These are phyloP conservation scores for Paraconiothyrium sp. DNA, from an alignment of 2,329 filamentous ascomycete genomes.

Conservation along the genomic window DNA sequence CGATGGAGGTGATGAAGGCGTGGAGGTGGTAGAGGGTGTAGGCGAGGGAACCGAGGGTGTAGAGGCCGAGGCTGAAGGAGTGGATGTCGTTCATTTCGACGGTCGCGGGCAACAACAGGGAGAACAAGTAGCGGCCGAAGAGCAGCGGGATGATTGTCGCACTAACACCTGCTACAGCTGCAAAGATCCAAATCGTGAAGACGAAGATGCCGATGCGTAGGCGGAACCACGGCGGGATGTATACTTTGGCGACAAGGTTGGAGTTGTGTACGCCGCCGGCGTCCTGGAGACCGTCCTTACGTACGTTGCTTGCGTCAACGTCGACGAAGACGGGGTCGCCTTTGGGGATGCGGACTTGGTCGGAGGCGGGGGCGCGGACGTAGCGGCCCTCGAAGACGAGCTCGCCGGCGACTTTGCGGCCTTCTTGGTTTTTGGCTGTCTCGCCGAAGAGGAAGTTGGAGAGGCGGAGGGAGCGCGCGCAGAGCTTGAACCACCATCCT, in stretches of 20 bases:
- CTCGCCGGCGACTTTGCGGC: slow-evolving; percentile 63
- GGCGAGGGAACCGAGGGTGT: slow-evolving; percentile 74
- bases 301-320: slow-evolving; percentile 73
- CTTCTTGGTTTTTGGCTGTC: slow-evolving; percentile 82
- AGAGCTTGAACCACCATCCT: slow-evolving; percentile 94
- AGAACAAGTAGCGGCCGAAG: slow-evolving; percentile 82
- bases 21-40: slow-evolving; percentile 64
- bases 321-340: slow-evolving; percentile 82
- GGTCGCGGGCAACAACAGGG: slow-evolving; percentile 71
- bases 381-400: slow-evolving; percentile 79
- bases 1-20: slow-evolving; percentile 54
- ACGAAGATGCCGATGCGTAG: slow-evolving; percentile 85
- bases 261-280: slow-evolving; percentile 50
- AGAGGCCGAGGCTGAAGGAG: slow-evolving; percentile 90
- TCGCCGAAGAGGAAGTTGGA: slow-evolving; percentile 95
- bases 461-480: slow-evolving; percentile 79
- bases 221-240: slow-evolving; percentile 86
- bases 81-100: slow-evolving; percentile 89
- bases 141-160: slow-evolving; percentile 87
- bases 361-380: slow-evolving; percentile 91
- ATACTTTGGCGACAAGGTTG: slow-evolving; percentile 63
- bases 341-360: slow-evolving; percentile 93
- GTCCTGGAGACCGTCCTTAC: slow-evolving; percentile 66
- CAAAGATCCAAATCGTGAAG: slow-evolving; percentile 90
- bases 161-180: slow-evolving; percentile 83